Evolutionary conservation across 2,329 filamentous ascomycete species (phyloP).

Genomic region (Xylariaceae sp.): DNA sequence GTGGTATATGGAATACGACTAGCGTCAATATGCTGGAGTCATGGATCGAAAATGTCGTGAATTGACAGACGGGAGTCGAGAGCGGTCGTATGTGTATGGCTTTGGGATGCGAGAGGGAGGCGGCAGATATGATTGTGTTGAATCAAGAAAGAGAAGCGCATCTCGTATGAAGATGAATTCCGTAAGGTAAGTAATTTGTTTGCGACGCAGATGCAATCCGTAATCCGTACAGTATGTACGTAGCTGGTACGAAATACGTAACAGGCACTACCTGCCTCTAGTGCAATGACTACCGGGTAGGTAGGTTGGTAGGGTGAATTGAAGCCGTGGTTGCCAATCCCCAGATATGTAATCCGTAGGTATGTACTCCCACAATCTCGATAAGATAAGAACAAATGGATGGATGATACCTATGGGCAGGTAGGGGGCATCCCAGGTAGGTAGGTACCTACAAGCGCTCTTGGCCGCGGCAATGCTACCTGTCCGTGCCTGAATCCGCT

Average conservation of each 20-base stretch:
- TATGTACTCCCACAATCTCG: neutral
- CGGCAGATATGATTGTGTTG: neutral
- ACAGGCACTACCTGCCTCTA: neutral
- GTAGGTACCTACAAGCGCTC: neutral
- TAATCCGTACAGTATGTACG: neutral
- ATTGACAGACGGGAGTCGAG: neutral
- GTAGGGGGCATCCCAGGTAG: too few relatives aligned
- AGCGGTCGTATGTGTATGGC: neutral
- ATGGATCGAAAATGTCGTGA: neutral
- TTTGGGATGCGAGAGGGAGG: constrained; percentile 9
- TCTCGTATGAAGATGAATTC: constrained; percentile 1
- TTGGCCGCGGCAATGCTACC: too few relatives aligned
- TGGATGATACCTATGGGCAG: neutral
- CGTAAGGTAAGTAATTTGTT: neutral
- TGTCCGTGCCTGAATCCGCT: neutral
- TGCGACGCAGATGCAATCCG: neutral
- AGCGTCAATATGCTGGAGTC: neutral
- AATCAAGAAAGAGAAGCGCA: neutral
- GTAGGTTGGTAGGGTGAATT: too few relatives aligned
- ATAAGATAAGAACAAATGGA: neutral
- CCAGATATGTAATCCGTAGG: neutral
- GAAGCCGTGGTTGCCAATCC: too few relatives aligned
- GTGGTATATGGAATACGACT: neutral
- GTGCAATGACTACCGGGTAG: too few relatives aligned
- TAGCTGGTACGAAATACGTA: neutral